Conservation (phyloP, 2,329 filamentous ascomycete species). For the Zymoseptoria ardabiliae region DNA sequence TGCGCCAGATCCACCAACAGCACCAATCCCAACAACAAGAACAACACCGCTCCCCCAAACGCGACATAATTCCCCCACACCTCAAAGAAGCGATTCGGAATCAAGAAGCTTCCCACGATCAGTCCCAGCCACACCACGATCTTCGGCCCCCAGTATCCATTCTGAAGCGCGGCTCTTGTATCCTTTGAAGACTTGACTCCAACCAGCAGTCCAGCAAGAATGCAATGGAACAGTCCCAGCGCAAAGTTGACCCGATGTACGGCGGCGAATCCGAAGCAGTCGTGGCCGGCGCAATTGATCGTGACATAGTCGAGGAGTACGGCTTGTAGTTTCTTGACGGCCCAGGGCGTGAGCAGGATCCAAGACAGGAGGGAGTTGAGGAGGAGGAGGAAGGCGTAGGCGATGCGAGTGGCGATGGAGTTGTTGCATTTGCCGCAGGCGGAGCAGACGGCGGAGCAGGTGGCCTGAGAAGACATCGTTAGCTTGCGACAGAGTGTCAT, state of each 20-base stretch:
- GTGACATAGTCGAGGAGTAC: slow-evolving; percentile 93
- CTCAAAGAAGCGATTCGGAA: slow-evolving; percentile 90
- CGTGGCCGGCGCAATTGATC: slow-evolving; percentile 75
- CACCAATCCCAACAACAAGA: slow-evolving; percentile 85
- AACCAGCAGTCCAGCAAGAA: slow-evolving; percentile 75
- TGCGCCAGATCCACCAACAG: slow-evolving; percentile 92
- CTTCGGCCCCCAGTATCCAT: slow-evolving; percentile 99
- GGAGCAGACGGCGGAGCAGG: slow-evolving; percentile 91
- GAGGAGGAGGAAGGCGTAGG: slow-evolving; percentile 73
- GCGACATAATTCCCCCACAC: slow-evolving; percentile 94
- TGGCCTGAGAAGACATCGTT: slow-evolving; percentile 42
- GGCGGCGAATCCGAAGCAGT: slow-evolving; percentile 92
- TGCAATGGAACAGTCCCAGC: slow-evolving; percentile 84
- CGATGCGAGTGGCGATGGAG: slow-evolving; percentile 94
- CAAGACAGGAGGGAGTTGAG: slow-evolving; percentile 95
- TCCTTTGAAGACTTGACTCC: slow-evolving; percentile 84
- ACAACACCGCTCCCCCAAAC: slow-evolving; percentile 80
- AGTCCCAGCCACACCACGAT: slow-evolving; percentile 80
- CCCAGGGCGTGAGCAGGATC: slow-evolving; percentile 99
- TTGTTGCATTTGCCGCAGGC: slow-evolving; percentile 96
- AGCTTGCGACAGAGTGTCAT: not conserved
- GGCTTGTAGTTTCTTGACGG: slow-evolving; percentile 88
- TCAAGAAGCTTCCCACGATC: slow-evolving; percentile 87
- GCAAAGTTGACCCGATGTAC: slow-evolving; percentile 98
- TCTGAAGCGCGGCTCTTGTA: slow-evolving; percentile 80